Evolutionary conservation across 441 rosid genomes (phyloP).

Genomic region (Breynia disticha): DNA sequence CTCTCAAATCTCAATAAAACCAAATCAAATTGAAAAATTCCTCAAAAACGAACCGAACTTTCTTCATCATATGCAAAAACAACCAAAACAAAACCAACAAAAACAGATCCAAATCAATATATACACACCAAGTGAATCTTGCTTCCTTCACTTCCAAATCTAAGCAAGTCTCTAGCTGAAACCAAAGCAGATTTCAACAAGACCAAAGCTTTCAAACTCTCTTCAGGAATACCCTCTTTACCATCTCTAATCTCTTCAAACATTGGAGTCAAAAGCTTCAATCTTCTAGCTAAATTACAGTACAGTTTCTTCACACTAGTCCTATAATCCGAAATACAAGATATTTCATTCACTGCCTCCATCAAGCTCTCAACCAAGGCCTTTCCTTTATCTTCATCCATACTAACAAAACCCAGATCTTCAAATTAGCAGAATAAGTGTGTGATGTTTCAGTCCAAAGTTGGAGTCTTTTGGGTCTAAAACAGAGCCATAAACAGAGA

Average conservation of each 20-base stretch:
- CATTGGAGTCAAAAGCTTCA: constrained; percentile 75
- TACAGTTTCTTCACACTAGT: constrained; percentile 57
- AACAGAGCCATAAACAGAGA: too few species aligned
- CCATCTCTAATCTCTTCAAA: constrained; percentile 76
- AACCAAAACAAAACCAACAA: neutral
- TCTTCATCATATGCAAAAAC: neutral
- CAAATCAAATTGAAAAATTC: too few species aligned
- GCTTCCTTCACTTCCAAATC: constrained; percentile 61
- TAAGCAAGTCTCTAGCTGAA: constrained; percentile 61
- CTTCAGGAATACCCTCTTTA: constrained; percentile 40
- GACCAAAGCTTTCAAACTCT: constrained; percentile 33
- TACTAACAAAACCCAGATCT: constrained; percentile 11
- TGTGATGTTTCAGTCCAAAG: too few species aligned
- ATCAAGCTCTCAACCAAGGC: constrained; percentile 38
- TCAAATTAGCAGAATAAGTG: neutral
- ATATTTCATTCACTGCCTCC: constrained; percentile 52
- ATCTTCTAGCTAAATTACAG: constrained; percentile 54
- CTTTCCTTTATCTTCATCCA: constrained; percentile 34
- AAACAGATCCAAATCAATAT: neutral
- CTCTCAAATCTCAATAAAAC: too few species aligned
- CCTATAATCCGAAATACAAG: constrained; percentile 43
- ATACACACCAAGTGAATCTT: constrained; percentile 72
- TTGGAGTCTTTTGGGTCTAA: too few species aligned
- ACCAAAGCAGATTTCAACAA: constrained; percentile 40
- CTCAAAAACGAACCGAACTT: too few species aligned